phyloP scores from a whole-genome alignment of 345 rosid species.

The Eucalyptus victrix region DNA sequence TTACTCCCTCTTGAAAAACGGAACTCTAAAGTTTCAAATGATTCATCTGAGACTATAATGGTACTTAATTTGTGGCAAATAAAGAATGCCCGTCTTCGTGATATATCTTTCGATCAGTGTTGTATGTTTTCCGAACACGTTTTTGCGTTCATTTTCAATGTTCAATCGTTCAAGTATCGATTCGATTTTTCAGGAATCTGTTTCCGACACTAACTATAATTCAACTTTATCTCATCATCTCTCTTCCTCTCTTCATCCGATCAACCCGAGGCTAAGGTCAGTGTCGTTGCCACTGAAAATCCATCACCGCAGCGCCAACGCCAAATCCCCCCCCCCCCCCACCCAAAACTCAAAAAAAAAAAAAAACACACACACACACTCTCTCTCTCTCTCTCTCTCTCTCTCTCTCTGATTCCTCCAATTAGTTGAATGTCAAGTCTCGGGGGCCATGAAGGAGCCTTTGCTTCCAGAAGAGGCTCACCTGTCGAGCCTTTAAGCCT shows the following conservation, averaged over 20 bases:
- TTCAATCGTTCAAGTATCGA: rapidly evolving
- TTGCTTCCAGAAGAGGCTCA: neutral
- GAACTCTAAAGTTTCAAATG: no score
- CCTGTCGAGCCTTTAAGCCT: neutral
- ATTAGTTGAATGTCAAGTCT: neutral
- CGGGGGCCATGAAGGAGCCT: neutral
- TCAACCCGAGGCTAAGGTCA: neutral
- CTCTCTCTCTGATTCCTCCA: neutral
- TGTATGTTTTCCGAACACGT: rapidly evolving
- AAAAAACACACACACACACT: no score
- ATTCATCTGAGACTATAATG: no score
- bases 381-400: neutral
- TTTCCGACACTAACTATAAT: neutral
- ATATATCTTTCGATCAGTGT: no score
- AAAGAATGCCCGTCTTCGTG: rapidly evolving
- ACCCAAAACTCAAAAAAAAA: no score
- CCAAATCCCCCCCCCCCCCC: rapidly evolving
- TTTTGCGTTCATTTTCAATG: rapidly evolving
- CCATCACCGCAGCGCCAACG: neutral
- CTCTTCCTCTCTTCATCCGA: neutral
- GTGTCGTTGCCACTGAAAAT: neutral
- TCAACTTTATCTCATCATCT: neutral
- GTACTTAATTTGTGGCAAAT: no score
- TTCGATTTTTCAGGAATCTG: no score
- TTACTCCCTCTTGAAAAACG: no score